Evolutionary conservation across 495 filamentous ascomycete species (phyloP), one percentile per base, ranked within the genome.

Genomic region (Penicillium tannophilum): DNA sequence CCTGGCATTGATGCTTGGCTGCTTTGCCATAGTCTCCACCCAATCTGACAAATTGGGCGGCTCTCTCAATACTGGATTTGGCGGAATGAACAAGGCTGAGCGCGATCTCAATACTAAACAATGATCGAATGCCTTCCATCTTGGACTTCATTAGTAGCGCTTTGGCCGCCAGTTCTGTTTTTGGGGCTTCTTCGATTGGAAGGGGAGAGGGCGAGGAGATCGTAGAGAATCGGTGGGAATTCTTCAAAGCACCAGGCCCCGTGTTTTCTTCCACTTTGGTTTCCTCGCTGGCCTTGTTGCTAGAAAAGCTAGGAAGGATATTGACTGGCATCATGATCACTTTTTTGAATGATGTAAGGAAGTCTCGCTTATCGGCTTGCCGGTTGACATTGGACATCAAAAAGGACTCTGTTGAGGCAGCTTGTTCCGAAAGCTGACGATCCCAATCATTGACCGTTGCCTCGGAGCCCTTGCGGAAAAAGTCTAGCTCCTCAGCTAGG

Each of bases 271-370:
- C 68, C 7, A 67, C 56, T 53, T 74, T 78, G 42, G 62, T 10
- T 30, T 69, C 58, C 17, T 59, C 80, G 52, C 65, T 78, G 23
- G 71, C 41, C 64, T 84, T 75, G 62, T 79, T 82, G 26, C 74
- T 66, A 9, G 84, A 85, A 49, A 88, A 83, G 24, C 83, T 80
- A 4, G 91, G 91, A 4, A 98, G 74, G 24, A 93, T 92, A 49
- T 91, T 94, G 30, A 98, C 93, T 23, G 95, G 95, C 86, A 96
- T 92, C 90, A 98, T 96, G 61, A 99, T 91, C 10, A 99, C 94
- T 67, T 99, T 98, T 72, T 92, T 97, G 79, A 99, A 99, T 2
- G 92, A 95, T 17, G 86, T 93, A 62, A 99, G 68, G 66, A 99
- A 99, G 71, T 99, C 95, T 45, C 88, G 86, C 72, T 99, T 99